phyloP scores from a whole-genome alignment of 805 yeast species.

The Jamesozyma jinghongensis region DNA sequence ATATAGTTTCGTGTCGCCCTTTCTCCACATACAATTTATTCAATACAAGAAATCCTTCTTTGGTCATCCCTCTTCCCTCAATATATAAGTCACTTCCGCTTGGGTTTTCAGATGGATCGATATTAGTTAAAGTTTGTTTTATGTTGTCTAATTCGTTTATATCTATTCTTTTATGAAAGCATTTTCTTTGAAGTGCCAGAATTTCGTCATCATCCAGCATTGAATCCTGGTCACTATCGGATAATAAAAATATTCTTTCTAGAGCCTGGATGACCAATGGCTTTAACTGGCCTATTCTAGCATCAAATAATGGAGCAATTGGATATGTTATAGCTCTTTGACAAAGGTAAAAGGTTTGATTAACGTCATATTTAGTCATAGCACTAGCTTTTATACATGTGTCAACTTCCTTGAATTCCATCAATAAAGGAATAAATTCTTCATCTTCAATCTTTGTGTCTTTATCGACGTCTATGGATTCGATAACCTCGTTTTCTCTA shows the following conservation, averaged over 20 bases:
- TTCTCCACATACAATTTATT: slow-evolving; percentile 79
- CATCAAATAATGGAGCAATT: slow-evolving; percentile 82
- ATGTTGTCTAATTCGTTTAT: slow-evolving; percentile 41
- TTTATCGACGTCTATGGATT: neutral
- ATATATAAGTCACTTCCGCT: slow-evolving; percentile 28
- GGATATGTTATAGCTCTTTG: slow-evolving; percentile 92
- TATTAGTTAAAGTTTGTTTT: slow-evolving; percentile 28
- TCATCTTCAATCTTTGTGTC: slow-evolving; percentile 51
- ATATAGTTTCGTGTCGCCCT: slow-evolving; percentile 93
- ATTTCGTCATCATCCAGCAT: slow-evolving; percentile 64
- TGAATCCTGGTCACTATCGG: slow-evolving; percentile 90
- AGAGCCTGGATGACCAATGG: slow-evolving; percentile 70
- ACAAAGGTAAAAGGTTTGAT: slow-evolving; percentile 78
- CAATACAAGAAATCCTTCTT: slow-evolving; percentile 65
- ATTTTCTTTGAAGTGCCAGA: slow-evolving; percentile 55
- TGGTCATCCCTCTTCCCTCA: slow-evolving; percentile 48
- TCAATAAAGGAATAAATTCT: slow-evolving; percentile 75
- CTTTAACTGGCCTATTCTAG: slow-evolving; percentile 77
- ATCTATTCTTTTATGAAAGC: slow-evolving; percentile 56
- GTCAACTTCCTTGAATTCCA: slow-evolving; percentile 91
- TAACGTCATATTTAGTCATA: slow-evolving; percentile 71
- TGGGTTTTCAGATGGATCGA: slow-evolving; percentile 4
- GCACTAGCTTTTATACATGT: slow-evolving; percentile 88
- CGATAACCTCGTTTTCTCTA: slow-evolving; percentile 5
- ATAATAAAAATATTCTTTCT: slow-evolving; percentile 68